Evolutionary conservation across 2,329 filamentous ascomycete species (phyloP).

Genomic region (Penicillium vulpinum): DNA sequence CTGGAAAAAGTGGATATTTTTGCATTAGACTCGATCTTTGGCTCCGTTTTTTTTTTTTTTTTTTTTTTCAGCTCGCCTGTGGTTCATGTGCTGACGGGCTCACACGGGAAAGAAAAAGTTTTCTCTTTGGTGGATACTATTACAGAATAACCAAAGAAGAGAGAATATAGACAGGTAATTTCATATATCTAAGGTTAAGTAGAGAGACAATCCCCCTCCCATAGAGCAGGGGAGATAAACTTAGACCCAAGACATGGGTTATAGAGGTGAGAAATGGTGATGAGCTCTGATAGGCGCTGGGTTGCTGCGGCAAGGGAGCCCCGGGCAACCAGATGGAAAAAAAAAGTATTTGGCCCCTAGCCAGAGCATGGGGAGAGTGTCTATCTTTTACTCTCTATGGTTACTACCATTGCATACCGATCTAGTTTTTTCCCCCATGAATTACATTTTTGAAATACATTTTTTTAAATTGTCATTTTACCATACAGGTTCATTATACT

Average conservation of each 20-base stretch:
- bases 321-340: conserved; percentile 38
- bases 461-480: neutral
- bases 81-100: conserved; percentile 7
- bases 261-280: neutral
- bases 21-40: conserved; percentile 34
- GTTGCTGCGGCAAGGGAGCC: conserved; percentile 43
- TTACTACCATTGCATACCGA: conserved; percentile 3
- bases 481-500: neutral
- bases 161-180: neutral
- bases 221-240: conserved; percentile 3
- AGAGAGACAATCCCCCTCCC: conserved; percentile 15
- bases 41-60: conserved; percentile 18
- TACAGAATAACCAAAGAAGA: conserved; percentile 27
- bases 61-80: conserved; percentile 23
- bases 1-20: conserved; percentile 26
- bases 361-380: conserved; percentile 5
- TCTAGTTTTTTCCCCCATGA: neutral
- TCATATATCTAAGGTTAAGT: conserved; percentile 10
- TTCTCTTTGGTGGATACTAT: conserved; percentile 19
- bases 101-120: conserved; percentile 22
- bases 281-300: conserved; percentile 34
- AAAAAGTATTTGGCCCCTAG: conserved; percentile 13
- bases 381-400: conserved; percentile 7
- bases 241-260: neutral
- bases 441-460: neutral